phyloP scores from a whole-genome alignment of 768 basidiomycete species.

The Pleurotus cornucopiae region DNA sequence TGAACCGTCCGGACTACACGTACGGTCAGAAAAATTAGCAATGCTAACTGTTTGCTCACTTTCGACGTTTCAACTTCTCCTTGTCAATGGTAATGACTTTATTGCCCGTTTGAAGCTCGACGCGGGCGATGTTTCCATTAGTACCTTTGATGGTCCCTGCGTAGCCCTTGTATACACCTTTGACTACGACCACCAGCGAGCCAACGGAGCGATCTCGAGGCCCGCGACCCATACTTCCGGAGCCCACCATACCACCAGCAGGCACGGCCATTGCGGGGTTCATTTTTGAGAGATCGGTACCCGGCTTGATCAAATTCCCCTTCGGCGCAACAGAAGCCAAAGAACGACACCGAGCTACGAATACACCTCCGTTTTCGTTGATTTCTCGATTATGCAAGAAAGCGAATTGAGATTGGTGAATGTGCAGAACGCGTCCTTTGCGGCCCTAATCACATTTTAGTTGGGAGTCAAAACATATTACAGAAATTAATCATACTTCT shows the following conservation, averaged over 20 bases:
- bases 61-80: constrained; percentile 64
- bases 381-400: constrained; percentile 94
- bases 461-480: not conserved
- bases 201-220: constrained; percentile 84
- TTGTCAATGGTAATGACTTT: constrained; percentile 87
- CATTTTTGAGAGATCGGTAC: constrained; percentile 84
- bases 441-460: constrained; percentile 46
- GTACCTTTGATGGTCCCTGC: constrained; percentile 93
- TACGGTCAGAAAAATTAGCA: not conserved
- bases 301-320: constrained; percentile 61
- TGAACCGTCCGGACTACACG: constrained; percentile 2
- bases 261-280: constrained; percentile 72
- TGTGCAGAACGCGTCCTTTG: constrained; percentile 88
- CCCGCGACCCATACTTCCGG: constrained; percentile 73
- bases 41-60: constrained; percentile 43
- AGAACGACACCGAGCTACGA: constrained; percentile 83
- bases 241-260: constrained; percentile 75
- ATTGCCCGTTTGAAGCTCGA: constrained; percentile 87
- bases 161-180: constrained; percentile 89
- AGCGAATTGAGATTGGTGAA: constrained; percentile 89
- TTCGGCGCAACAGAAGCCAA: constrained; percentile 86
- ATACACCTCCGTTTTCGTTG: constrained; percentile 88
- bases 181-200: constrained; percentile 69
- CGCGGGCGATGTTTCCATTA: constrained; percentile 80
- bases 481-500: constrained; percentile 51